Conservation (phyloP, 2,329 filamentous ascomycete species). For the Ophiognomonia clavigignenti-juglandacearum region DNA sequence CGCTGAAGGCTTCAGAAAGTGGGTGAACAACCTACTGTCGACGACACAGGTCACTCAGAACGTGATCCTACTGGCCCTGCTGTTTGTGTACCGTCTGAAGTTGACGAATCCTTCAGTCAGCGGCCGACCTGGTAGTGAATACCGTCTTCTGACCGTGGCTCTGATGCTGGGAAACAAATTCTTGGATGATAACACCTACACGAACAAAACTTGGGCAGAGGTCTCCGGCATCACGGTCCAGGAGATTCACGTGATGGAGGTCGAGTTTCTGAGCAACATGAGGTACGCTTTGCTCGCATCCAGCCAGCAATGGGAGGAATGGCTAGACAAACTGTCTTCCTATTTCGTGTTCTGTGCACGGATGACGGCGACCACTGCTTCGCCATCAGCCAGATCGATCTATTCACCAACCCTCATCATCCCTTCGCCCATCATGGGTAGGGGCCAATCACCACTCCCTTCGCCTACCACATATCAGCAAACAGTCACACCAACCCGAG, state of each 20-base stretch:
- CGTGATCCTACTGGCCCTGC: conserved; percentile 80
- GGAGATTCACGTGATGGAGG: conserved; percentile 98
- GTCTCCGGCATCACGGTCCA: conserved; percentile 90
- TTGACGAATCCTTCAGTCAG: conserved; percentile 83
- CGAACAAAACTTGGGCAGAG: conserved; percentile 99
- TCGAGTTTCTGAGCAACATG: conserved; percentile 99
- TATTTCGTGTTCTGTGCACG: conserved; percentile 81
- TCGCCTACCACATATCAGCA: conserved; percentile 43
- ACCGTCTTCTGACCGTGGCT: conserved; percentile 85
- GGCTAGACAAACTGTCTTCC: conserved; percentile 76
- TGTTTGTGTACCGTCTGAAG: conserved; percentile 93
- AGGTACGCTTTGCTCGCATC: conserved; percentile 88
- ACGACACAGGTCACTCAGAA: conserved; percentile 97
- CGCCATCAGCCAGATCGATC: conserved; percentile 43
- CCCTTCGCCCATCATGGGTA: conserved; percentile 33
- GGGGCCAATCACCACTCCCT: conserved; percentile 40
- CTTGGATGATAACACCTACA: conserved; percentile 97
- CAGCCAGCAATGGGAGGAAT: conserved; percentile 78
- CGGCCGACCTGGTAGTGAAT: conserved; percentile 90
- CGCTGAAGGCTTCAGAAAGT: conserved; percentile 79
- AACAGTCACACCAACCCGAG: conserved; percentile 24
- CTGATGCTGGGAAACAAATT: conserved; percentile 99
- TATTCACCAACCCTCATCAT: conserved; percentile 32
- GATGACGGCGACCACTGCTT: conserved; percentile 41
- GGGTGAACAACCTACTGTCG: conserved; percentile 84